phyloP scores from a whole-genome alignment of 441 rosid genomes.

The Gossypium aridum region DNA sequence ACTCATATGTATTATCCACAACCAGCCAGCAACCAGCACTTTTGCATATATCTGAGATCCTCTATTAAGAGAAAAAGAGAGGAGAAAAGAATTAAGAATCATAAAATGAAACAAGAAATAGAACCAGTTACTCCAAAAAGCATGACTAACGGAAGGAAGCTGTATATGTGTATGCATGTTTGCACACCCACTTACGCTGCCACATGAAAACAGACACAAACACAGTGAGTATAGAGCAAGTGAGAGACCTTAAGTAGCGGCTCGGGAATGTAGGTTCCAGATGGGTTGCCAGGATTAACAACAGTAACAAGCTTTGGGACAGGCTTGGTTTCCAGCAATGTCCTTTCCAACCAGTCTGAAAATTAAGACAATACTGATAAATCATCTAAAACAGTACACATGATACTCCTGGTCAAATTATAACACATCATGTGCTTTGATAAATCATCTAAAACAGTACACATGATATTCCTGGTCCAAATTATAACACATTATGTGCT shows the following conservation, averaged over 20 bases:
- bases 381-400: background rate
- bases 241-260: constrained; percentile 67
- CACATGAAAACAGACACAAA: background rate
- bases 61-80: constrained; percentile 32
- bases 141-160: background rate
- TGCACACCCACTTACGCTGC: background rate
- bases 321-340: constrained; percentile 58
- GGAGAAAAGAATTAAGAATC: constrained; percentile 19
- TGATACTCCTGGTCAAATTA: constrained; percentile 1
- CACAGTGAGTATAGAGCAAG: background rate
- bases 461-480: constrained; percentile 3
- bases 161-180: background rate
- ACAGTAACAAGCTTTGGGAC: constrained; percentile 88
- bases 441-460: constrained; percentile 4
- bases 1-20: constrained; percentile 98
- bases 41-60: constrained; percentile 80
- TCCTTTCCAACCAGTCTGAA: constrained; percentile 88
- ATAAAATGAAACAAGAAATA: background rate
- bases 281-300: constrained; percentile 96
- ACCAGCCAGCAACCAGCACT: constrained; percentile 93
- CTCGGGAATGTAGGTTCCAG: constrained; percentile 89
- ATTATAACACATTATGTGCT: background rate
- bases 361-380: constrained; percentile 16
- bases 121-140: background rate
- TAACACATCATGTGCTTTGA: background rate